Conservation (phyloP, 495 filamentous ascomycete species). For the Tirmania nivea region DNA sequence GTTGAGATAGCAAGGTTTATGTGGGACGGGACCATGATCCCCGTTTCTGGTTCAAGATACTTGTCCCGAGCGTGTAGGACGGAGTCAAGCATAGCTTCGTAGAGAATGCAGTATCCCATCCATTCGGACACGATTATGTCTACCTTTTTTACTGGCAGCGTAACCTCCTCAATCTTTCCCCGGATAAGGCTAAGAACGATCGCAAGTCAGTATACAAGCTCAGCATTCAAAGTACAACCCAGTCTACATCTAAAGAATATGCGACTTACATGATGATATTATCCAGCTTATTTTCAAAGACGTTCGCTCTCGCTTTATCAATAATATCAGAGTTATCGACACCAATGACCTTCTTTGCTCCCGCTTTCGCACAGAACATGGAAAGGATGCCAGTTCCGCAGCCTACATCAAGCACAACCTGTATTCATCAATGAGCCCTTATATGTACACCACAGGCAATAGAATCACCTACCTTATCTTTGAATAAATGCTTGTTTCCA, state of each 20-base stretch:
- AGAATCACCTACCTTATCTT: slow-evolving; percentile 35
- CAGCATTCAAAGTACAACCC: slow-evolving; percentile 1
- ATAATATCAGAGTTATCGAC: slow-evolving; percentile 92
- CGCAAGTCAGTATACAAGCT: slow-evolving; percentile 11
- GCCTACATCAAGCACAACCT: slow-evolving; percentile 70
- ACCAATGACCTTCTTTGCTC: slow-evolving; percentile 72
- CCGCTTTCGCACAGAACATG: slow-evolving; percentile 82
- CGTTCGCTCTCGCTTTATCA: slow-evolving; percentile 63
- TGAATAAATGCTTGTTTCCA: slow-evolving; percentile 73
- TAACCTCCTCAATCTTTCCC: slow-evolving; percentile 83
- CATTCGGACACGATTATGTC: slow-evolving; percentile 94
- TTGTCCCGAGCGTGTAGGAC: slow-evolving; percentile 73
- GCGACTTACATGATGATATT: slow-evolving; percentile 48
- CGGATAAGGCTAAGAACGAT: slow-evolving; percentile 29
- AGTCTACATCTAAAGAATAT: not conserved
- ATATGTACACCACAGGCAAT: not conserved
- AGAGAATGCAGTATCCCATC: slow-evolving; percentile 92
- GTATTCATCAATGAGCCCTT: not conserved
- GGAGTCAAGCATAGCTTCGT: slow-evolving; percentile 88
- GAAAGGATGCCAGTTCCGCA: slow-evolving; percentile 85
- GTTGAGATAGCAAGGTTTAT: slow-evolving; percentile 15
- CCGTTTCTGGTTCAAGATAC: slow-evolving; percentile 45
- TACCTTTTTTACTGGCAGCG: slow-evolving; percentile 56
- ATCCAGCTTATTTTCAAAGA: slow-evolving; percentile 56
- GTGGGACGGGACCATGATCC: slow-evolving; percentile 31